A percentile compares a stretch with the other conserved stretches of the same genome.
These are phyloP conservation scores for Arctostaphylos glauca DNA, from an alignment of 148 eudicot species.

Conservation along the genomic window DNA sequence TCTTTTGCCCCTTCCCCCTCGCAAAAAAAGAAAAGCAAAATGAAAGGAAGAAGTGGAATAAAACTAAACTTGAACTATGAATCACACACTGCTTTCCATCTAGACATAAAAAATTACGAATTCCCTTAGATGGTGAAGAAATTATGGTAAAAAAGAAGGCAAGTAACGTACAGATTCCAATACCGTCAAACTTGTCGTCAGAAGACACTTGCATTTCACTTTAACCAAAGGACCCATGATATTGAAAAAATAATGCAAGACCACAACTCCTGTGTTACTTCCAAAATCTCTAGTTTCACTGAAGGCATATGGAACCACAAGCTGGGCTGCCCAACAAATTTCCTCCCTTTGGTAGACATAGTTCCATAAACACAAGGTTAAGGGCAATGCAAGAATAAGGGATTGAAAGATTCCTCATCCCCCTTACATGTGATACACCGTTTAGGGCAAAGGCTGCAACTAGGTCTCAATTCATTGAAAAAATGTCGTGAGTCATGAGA, in stretches of 20 bases:
- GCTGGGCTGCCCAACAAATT: background rate
- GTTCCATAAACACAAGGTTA: background rate
- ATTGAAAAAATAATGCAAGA: background rate
- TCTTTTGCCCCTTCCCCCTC: background rate
- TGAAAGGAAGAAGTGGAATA: background rate
- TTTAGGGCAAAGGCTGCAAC: background rate
- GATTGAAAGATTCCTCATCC: background rate
- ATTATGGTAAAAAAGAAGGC: background rate
- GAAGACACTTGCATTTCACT: no score
- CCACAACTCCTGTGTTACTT: background rate
- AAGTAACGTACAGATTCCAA: background rate
- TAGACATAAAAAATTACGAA: background rate
- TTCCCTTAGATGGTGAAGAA: background rate
- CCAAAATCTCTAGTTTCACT: background rate
- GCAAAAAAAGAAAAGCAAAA: background rate
- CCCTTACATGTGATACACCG: background rate
- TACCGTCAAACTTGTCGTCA: no score
- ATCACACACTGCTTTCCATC: background rate
- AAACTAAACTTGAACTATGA: background rate
- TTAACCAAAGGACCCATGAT: background rate
- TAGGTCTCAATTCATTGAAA: background rate
- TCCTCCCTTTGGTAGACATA: background rate
- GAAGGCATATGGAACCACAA: background rate
- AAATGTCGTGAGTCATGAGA: background rate
- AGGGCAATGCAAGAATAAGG: background rate